phyloP scores from a whole-genome alignment of 202 grass and related monocot species.

The Zoysia matrella region DNA sequence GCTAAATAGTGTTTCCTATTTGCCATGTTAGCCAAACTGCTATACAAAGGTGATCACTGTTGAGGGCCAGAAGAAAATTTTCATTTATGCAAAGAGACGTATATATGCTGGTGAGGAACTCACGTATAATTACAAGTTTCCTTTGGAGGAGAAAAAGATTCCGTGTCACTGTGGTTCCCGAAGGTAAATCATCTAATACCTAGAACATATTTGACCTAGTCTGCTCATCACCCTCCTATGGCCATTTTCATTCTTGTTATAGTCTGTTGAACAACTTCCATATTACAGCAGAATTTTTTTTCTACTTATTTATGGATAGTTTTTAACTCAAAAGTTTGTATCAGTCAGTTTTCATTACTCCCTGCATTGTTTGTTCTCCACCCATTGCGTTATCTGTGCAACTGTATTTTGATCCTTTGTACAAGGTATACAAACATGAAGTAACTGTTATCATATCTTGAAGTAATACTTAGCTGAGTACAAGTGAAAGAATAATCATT shows the following conservation, averaged over 20 bases:
- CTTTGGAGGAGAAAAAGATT: constrained; percentile 91
- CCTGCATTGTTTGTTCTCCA: not conserved
- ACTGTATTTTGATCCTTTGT: constrained; percentile 16
- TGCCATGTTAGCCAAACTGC: constrained; percentile 77
- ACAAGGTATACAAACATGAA: not conserved
- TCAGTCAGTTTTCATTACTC: not conserved
- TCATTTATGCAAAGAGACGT: constrained; percentile 91
- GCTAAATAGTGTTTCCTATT: constrained; percentile 37
- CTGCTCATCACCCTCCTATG: not conserved
- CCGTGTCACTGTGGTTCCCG: constrained; percentile 88
- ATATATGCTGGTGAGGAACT: constrained; percentile 89
- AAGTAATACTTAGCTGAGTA: not conserved
- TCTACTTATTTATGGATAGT: constrained; percentile 10
- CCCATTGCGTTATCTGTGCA: constrained; percentile 5
- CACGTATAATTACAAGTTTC: constrained; percentile 99
- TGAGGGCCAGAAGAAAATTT: constrained; percentile 95
- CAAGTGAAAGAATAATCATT: constrained; percentile 2
- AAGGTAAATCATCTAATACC: constrained; percentile 61
- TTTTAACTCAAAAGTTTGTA: not conserved
- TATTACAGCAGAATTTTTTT: not conserved
- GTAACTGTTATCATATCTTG: constrained; percentile 1
- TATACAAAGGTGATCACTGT: constrained; percentile 94
- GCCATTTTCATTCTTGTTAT: constrained; percentile 2
- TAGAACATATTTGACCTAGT: not conserved
- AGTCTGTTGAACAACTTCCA: not conserved